phyloP scores from a whole-genome alignment of 2,329 filamentous ascomycete genomes.

The Fusarium chuoi region DNA sequence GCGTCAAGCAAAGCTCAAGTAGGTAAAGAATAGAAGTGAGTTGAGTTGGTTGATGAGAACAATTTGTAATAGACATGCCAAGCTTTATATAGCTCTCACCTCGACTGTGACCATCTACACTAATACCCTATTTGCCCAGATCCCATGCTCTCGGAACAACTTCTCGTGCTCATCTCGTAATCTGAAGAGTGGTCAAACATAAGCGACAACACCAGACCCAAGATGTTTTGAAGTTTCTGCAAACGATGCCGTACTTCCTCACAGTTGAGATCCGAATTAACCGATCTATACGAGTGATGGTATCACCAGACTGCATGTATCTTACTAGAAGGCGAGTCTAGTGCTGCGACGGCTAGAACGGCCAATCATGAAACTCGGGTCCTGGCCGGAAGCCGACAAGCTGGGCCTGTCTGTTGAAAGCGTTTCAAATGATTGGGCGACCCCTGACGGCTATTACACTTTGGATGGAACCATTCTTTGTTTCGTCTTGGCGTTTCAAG shows the following conservation, averaged over 20 bases:
- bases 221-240: not conserved
- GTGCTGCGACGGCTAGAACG: not conserved
- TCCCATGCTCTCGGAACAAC: not conserved
- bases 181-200: not conserved
- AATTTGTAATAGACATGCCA: not conserved
- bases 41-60: not conserved
- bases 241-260: not conserved
- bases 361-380: not conserved
- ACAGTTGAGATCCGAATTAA: not conserved
- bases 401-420: not conserved
- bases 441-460: not conserved
- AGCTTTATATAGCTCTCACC: conserved; percentile 10
- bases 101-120: not conserved
- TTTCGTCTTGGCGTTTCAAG: conserved; percentile 25
- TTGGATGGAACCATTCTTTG: not conserved
- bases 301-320: not conserved
- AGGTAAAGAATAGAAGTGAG: not conserved
- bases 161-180: not conserved
- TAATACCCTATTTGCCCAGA: not conserved
- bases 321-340: not conserved
- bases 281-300: not conserved
- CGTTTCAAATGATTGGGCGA: conserved; percentile 2
- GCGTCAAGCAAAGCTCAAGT: conserved; percentile 22
- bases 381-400: not conserved
- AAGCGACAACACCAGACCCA: not conserved